phyloP scores from a whole-genome alignment of 805 yeast species.

The Cyberlindnera samutprakarnensis region DNA sequence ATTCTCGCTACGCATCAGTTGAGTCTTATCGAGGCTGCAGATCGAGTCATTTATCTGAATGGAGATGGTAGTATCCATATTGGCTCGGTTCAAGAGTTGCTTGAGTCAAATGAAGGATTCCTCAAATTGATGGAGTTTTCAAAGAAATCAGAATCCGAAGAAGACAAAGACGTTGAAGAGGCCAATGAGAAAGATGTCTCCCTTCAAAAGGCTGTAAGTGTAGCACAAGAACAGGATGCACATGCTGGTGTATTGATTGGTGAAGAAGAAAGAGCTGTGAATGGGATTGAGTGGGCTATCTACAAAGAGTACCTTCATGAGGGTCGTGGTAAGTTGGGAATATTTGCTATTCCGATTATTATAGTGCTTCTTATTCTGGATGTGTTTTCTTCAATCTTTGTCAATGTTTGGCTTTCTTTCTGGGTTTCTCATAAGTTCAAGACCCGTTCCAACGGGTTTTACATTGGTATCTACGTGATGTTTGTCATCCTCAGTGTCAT shows the following conservation, averaged over 20 bases:
- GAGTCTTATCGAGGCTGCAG: conserved; percentile 54
- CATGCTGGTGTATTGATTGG: conserved; percentile 31
- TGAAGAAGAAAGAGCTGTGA: conserved; percentile 54
- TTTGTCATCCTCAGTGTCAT: conserved; percentile 41
- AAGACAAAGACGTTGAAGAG: conserved; percentile 22
- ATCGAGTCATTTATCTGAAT: conserved; percentile 52
- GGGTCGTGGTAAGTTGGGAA: conserved; percentile 45
- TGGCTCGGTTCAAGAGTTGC: conserved; percentile 50
- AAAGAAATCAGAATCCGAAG: conserved; percentile 22
- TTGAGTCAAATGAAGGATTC: conserved; percentile 34
- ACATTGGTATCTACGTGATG: conserved; percentile 70
- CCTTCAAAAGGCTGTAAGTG: conserved; percentile 2
- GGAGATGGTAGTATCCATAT: conserved; percentile 50
- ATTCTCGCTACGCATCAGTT: conserved; percentile 74
- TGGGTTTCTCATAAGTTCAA: conserved; percentile 60
- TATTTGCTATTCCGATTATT: conserved; percentile 23
- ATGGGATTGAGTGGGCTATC: conserved; percentile 41
- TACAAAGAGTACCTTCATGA: conserved; percentile 42
- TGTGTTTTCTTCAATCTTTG: conserved; percentile 48
- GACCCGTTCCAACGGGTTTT: conserved; percentile 41
- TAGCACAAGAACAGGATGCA: conserved; percentile 3
- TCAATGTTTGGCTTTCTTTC: conserved; percentile 76
- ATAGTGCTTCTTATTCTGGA: conserved; percentile 23
- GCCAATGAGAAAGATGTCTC: conserved; percentile 12
- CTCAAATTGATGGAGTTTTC: conserved; percentile 39